Evolutionary conservation across 106 monocot species (phyloP), one percentile per base, ranked within the genome.

Genomic region (Iris macrosiphon): DNA sequence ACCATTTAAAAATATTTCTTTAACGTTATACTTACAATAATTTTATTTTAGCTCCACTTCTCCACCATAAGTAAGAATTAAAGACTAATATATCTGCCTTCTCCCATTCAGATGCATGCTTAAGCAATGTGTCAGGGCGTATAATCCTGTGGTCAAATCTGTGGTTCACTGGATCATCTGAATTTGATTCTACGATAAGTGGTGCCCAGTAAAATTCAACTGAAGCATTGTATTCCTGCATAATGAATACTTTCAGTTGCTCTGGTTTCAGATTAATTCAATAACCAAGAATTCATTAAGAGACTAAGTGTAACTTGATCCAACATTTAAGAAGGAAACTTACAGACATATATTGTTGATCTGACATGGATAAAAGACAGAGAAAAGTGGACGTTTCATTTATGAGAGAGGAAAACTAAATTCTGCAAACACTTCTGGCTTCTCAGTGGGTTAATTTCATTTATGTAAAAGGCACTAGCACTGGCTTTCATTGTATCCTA

Each of bases 121-220:
- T 83, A 27, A 57, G 57, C 30, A 79, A 41, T 13, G 70, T 65
- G 62, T 72, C 59, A 21, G 88, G 76, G 3, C 76, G 57, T 30
- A 89, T 83, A 23, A 83, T 79, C 58, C 88, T 76, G 26, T 89
- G 66, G 37, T 76, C 73, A 46, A 83, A 62, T 71, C 76, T 72
- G 58, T 89, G 88, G 45, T 89, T 83, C 22, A 89, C 72, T 14
- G 88, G 88, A 64, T 89, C 88, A 67, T 89, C 88, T 1, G 88
- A 89, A 68, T 89, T 89, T 37, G 88, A 89, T 48, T 89, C 88
- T 12, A 89, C 76, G 37, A 89, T 63, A 39, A 89, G 79, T 10
- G 88, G 88, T 21, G 88, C 88, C 88, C 83, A 89, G 50, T 89
- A 74, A 43, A 89, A 89, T 50, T 89, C 88, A 40, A 89, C 75